A percentile compares a stretch with the other conserved stretches of the same genome.
Conservation (phyloP, 306 rosid genomes). For the Malus asiatica region DNA sequence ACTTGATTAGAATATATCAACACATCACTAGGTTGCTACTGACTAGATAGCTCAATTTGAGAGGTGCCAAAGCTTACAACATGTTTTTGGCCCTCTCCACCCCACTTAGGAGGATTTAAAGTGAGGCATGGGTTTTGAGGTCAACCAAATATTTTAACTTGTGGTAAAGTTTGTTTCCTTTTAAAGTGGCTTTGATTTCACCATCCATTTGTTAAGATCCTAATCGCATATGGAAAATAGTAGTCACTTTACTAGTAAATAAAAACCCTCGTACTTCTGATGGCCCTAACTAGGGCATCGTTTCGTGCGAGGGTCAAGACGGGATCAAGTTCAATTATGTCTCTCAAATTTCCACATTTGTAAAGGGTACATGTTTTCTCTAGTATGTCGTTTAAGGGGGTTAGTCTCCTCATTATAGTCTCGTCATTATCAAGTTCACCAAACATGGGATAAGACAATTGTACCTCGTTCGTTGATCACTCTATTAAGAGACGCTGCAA, state of each 20-base stretch:
- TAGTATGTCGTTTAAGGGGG: background rate
- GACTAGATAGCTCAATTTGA: conserved; percentile 4
- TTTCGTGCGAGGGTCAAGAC: background rate
- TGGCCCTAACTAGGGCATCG: background rate
- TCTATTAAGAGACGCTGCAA: background rate
- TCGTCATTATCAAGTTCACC: background rate
- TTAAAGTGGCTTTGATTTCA: conserved; percentile 14
- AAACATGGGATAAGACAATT: background rate
- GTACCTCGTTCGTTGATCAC: background rate
- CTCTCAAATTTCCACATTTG: background rate
- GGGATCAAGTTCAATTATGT: background rate
- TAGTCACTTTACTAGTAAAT: background rate
- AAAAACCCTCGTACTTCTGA: background rate
- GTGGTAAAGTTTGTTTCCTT: conserved; percentile 2
- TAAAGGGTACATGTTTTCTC: background rate
- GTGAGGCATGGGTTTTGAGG: background rate
- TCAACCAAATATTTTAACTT: background rate
- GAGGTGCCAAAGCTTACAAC: conserved; percentile 19
- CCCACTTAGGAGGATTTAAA: background rate
- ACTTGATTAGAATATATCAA: conserved; percentile 1
- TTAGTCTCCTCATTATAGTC: background rate
- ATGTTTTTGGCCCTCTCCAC: background rate
- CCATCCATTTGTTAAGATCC: conserved; percentile 15
- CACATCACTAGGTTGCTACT: conserved; percentile 14
- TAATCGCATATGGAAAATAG: background rate